Evolutionary conservation across 495 filamentous ascomycete species (phyloP).

Genomic region (Podospora appendiculata): DNA sequence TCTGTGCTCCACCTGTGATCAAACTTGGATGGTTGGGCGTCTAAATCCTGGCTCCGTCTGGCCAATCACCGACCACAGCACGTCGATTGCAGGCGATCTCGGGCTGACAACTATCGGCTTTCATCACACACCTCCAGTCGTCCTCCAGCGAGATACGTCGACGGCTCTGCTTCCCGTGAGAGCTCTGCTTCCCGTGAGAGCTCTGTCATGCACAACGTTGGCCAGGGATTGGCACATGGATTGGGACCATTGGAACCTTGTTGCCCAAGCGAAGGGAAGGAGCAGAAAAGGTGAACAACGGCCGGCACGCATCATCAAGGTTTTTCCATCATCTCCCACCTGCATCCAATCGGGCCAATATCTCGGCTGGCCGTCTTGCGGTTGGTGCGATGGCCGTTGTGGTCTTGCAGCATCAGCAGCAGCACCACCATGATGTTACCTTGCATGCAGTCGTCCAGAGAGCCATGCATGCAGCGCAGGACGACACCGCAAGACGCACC

Average conservation of each 20-base stretch:
- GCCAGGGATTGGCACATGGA: background rate
- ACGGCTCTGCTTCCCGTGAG: background rate
- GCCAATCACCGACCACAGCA: conserved; percentile 21
- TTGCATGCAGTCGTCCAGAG: background rate
- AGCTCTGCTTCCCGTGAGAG: background rate
- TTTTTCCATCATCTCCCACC: background rate
- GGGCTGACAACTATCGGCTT: conserved; percentile 1
- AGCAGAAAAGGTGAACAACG: no score
- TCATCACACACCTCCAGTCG: conserved; percentile 15
- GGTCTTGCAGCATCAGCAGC: no score
- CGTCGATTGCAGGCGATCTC: conserved; percentile 10
- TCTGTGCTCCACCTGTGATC: conserved; percentile 21
- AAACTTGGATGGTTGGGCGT: conserved; percentile 30
- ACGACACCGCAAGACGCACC: background rate
- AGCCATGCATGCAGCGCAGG: conserved; percentile 3
- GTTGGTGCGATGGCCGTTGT: no score
- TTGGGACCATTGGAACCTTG: no score
- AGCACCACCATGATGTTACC: no score
- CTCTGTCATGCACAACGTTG: background rate
- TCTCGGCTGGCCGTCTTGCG: no score
- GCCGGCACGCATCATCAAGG: no score
- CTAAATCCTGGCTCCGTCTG: conserved; percentile 31
- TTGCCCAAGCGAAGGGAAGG: no score
- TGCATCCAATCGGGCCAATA: no score
- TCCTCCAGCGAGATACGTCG: background rate